phyloP scores from a whole-genome alignment of 192 early-diverging fungal genomes.

The Spizellomyces sp. region DNA sequence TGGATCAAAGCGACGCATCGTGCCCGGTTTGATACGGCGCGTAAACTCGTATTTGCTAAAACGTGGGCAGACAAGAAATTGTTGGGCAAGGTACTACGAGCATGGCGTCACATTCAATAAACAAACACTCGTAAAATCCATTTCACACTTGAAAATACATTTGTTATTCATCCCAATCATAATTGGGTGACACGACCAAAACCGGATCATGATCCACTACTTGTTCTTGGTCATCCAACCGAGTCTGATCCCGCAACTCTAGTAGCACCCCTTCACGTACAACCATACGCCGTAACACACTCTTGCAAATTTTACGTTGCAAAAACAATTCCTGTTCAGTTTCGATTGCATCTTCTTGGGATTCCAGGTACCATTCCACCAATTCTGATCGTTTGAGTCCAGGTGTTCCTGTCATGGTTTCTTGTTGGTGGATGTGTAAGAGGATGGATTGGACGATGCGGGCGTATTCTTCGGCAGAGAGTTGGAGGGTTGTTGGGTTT shows the following conservation, averaged over 20 bases:
- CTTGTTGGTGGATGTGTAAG: slow-evolving; percentile 28
- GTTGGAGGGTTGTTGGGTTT: slow-evolving; percentile 32
- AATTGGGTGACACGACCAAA: slow-evolving; percentile 52
- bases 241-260: slow-evolving; percentile 39
- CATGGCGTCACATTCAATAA: too few species aligned
- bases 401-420: slow-evolving; percentile 10
- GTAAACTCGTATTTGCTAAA: too few species aligned
- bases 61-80: too few species aligned
- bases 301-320: slow-evolving; percentile 65
- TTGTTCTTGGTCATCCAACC: slow-evolving; percentile 11
- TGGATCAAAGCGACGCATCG: too few species aligned
- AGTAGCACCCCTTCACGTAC: slow-evolving; percentile 48
- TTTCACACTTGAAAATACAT: too few species aligned
- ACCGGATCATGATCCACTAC: slow-evolving; percentile 40
- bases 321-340: slow-evolving; percentile 59
- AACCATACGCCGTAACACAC: slow-evolving; percentile 68
- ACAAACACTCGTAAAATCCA: too few species aligned
- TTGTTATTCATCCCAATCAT: slow-evolving; percentile 36
- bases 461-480: slow-evolving; percentile 52
- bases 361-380: slow-evolving; percentile 73
- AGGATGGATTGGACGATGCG: slow-evolving; percentile 48
- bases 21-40: too few species aligned
- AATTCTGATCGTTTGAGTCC: slow-evolving; percentile 59
- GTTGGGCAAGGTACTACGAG: too few species aligned
- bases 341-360: slow-evolving; percentile 53